phyloP scores from a whole-genome alignment of 202 grass and related monocot species.

The Schoenoplectus triqueter region DNA sequence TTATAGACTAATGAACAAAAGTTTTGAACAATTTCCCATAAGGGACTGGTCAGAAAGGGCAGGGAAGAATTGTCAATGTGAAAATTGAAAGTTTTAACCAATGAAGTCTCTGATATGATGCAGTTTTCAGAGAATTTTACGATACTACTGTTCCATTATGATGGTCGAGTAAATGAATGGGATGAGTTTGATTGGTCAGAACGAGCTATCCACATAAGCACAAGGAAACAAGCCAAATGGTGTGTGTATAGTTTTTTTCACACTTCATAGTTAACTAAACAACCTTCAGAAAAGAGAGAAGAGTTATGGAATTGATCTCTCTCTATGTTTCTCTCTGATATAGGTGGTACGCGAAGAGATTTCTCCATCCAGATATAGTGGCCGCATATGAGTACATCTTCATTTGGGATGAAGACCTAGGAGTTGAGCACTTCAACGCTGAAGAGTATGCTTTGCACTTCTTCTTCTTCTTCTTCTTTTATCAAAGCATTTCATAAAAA shows the following conservation, averaged over 20 bases:
- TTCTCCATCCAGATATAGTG: slow-evolving; percentile 88
- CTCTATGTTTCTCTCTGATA: neutral
- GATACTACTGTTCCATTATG: slow-evolving; percentile 93
- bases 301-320: neutral
- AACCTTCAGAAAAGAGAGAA: no score
- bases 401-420: slow-evolving; percentile 96
- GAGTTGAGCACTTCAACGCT: slow-evolving; percentile 89
- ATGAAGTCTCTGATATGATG: slow-evolving; percentile 14
- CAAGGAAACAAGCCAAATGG: slow-evolving; percentile 87
- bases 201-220: slow-evolving; percentile 78
- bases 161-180: slow-evolving; percentile 85
- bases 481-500: slow-evolving; percentile 22
- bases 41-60: neutral
- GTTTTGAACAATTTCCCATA: neutral
- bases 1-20: neutral
- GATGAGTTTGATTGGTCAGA: slow-evolving; percentile 93
- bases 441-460: slow-evolving; percentile 63
- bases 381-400: slow-evolving; percentile 90
- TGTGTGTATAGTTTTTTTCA: slow-evolving; percentile 16
- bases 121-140: slow-evolving; percentile 92
- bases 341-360: slow-evolving; percentile 98
- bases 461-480: no score
- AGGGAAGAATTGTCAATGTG: neutral
- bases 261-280: neutral
- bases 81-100: neutral